A percentile compares a stretch with the other conserved stretches of the same genome.
phyloP scores from a whole-genome alignment of 345 rosid species.

The Trapa bicornis region DNA sequence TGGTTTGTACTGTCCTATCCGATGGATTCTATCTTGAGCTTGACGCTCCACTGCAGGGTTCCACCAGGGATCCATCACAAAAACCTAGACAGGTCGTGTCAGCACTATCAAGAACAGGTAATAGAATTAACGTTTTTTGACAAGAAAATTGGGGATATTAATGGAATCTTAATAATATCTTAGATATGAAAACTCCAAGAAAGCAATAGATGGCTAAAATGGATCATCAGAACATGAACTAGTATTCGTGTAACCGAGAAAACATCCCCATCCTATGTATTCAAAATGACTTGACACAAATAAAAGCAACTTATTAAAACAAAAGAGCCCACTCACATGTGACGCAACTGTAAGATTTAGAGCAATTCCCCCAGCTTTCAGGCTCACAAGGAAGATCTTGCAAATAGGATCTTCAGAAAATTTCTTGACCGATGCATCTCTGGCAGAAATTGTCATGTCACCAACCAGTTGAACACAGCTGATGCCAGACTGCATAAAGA shows the following conservation, averaged over 20 bases:
- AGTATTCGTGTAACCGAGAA: neutral
- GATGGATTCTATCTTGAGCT: slow-evolving; percentile 95
- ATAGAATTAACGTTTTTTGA: neutral
- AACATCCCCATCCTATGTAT: neutral
- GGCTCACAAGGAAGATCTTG: slow-evolving; percentile 79
- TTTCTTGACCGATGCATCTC: slow-evolving; percentile 77
- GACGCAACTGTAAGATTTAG: slow-evolving; percentile 96
- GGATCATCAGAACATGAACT: neutral
- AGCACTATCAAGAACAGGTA: neutral
- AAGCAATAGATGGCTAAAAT: neutral
- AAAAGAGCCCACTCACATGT: slow-evolving; percentile 43
- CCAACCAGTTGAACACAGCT: slow-evolving; percentile 82
- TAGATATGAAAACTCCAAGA: neutral
- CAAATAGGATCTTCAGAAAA: slow-evolving; percentile 83
- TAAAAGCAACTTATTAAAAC: neutral
- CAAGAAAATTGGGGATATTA: neutral
- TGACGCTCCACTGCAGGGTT: slow-evolving; percentile 96
- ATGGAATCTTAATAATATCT: neutral
- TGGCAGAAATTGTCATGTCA: slow-evolving; percentile 64
- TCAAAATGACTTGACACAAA: neutral
- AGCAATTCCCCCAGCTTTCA: slow-evolving; percentile 96
- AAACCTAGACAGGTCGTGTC: slow-evolving; percentile 37
- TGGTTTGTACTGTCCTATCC: slow-evolving; percentile 95
- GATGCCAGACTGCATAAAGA: slow-evolving; percentile 55
- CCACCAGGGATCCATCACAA: slow-evolving; percentile 99